Conservation (phyloP, 352 stramenopile species). For the Phytophthora uliginosa region DNA sequence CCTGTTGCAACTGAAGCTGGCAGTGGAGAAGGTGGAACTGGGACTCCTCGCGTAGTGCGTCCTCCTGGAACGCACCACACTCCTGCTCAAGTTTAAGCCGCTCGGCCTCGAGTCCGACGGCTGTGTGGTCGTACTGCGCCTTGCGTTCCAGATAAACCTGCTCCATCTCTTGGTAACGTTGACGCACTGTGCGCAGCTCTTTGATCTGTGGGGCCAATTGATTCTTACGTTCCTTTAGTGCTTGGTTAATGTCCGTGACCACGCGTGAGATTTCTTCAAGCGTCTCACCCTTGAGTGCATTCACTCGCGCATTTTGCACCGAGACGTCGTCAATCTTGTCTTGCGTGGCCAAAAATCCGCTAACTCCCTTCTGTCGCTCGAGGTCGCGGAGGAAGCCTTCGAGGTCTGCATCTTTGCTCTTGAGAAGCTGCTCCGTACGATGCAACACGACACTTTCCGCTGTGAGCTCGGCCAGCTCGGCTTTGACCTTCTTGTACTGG, state of each 20-base stretch:
- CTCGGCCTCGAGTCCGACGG: constrained; percentile 89
- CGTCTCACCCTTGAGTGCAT: constrained; percentile 93
- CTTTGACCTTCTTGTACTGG: constrained; percentile 93
- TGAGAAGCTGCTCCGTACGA: constrained; percentile 93
- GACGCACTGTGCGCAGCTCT: constrained; percentile 89
- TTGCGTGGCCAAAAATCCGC: constrained; percentile 90
- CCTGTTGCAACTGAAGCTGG: constrained; percentile 77
- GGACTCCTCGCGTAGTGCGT: constrained; percentile 90
- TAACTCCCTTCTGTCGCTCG: constrained; percentile 88
- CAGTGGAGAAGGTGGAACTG: constrained; percentile 90
- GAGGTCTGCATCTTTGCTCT: constrained; percentile 85
- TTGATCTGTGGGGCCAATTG: constrained; percentile 95
- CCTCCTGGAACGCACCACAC: constrained; percentile 89
- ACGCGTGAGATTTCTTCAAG: constrained; percentile 95
- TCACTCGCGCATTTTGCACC: constrained; percentile 90
- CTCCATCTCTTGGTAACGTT: constrained; percentile 93
- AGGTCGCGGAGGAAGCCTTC: constrained; percentile 88
- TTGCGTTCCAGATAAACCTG: constrained; percentile 91
- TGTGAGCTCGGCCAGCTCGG: constrained; percentile 86
- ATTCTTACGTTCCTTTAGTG: constrained; percentile 93
- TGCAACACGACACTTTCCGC: constrained; percentile 93
- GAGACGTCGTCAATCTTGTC: constrained; percentile 90
- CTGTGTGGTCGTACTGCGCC: constrained; percentile 90
- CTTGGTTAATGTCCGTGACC: constrained; percentile 93
- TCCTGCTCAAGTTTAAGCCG: constrained; percentile 93